Percentiles rank a stretch among this genome's conserved stretches.
Evolutionary conservation across 495 filamentous ascomycete species (phyloP).

Genomic region (Corynascus novoguineensis): DNA sequence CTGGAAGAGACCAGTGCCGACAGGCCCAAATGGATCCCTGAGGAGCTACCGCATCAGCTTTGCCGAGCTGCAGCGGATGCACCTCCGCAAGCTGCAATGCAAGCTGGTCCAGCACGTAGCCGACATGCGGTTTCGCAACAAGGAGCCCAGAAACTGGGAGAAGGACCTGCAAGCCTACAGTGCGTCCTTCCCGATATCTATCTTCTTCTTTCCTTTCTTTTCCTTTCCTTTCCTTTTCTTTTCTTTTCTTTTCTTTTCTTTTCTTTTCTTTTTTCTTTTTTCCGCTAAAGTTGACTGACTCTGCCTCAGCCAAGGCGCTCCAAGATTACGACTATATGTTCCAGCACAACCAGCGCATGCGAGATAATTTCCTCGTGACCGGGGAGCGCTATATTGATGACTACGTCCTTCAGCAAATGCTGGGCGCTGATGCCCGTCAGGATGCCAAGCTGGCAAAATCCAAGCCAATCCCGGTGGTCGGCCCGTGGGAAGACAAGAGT

Average conservation of each 20-base stretch:
- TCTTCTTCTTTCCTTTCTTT: not conserved
- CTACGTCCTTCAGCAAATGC: not conserved
- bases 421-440: not conserved
- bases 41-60: not conserved
- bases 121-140: not conserved
- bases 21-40: not conserved
- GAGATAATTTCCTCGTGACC: not conserved
- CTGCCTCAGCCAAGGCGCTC: not conserved
- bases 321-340: not conserved
- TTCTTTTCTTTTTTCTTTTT: not conserved
- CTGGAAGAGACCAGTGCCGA: not conserved
- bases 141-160: not conserved
- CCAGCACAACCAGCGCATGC: not conserved
- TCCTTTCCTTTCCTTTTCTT: not conserved
- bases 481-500: not conserved
- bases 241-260: not conserved
- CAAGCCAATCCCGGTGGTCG: not conserved
- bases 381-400: not conserved
- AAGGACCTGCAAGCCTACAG: not conserved
- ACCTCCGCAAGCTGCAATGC: not conserved
- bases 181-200: not conserved
- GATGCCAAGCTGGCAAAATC: not conserved
- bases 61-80: constrained; percentile 3
- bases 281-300: not conserved
- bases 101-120: not conserved